Conservation (phyloP, 176 grass and related monocot species). For the Avena insularis region DNA sequence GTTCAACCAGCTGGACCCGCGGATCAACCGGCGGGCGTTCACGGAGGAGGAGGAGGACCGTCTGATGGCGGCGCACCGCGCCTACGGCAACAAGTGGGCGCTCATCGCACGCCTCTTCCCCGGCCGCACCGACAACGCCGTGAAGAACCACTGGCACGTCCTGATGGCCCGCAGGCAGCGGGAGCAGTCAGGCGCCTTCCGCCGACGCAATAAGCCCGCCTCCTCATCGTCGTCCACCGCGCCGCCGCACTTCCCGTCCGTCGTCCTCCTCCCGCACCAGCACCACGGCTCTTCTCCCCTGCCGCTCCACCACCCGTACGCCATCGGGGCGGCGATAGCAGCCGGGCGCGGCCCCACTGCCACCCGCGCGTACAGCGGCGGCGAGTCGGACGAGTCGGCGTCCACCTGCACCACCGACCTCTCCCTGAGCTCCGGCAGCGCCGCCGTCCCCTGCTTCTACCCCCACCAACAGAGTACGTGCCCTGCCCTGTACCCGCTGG, state of each 20-base stretch:
- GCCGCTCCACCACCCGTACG: constrained; percentile 23
- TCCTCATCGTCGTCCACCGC: neutral
- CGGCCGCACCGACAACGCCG: constrained; percentile 89
- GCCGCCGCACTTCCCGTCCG: neutral
- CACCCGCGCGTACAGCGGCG: constrained; percentile 56
- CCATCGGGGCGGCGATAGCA: neutral
- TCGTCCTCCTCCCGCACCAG: constrained; percentile 32
- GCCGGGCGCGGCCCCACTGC: neutral
- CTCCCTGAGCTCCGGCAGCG: constrained; percentile 62
- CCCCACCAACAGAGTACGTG: constrained; percentile 37
- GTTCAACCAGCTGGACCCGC: constrained; percentile 96
- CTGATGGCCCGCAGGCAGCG: constrained; percentile 79
- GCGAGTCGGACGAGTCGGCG: constrained; percentile 71
- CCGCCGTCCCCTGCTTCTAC: constrained; percentile 46
- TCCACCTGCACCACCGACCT: constrained; percentile 90
- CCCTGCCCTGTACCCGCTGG: neutral
- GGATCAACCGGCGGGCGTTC: constrained; percentile 77
- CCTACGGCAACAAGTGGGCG: constrained; percentile 95
- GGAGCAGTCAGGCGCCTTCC: constrained; percentile 55
- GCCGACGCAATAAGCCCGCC: constrained; percentile 53
- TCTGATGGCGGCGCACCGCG: constrained; percentile 73
- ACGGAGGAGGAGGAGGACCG: constrained; percentile 83
- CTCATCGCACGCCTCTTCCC: constrained; percentile 85
- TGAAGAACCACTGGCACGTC: constrained; percentile 98
- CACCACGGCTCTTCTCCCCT: neutral